Percentiles rank a stretch among this genome's conserved stretches.
phyloP scores from a whole-genome alignment of 202 grass and related monocot species.

The Panicum hallii region DNA sequence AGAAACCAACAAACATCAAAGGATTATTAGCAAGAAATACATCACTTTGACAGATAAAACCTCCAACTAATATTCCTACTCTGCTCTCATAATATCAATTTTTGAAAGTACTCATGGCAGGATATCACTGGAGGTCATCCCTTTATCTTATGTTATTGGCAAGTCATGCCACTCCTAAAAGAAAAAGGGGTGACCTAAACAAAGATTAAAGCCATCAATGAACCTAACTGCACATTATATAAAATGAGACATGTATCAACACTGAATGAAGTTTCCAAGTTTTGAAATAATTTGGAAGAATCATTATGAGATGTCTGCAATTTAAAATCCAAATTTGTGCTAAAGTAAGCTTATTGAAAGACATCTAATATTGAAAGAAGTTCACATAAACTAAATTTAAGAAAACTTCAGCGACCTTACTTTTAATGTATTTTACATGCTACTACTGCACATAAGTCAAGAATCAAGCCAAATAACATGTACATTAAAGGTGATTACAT shows the following conservation, averaged over 20 bases:
- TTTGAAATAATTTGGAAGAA: conserved; percentile 8
- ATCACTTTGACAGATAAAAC: conserved; percentile 21
- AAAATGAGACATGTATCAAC: conserved; percentile 1
- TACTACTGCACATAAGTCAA: neutral
- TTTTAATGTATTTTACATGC: neutral
- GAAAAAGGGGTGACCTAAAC: neutral
- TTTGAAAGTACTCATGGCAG: neutral
- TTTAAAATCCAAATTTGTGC: neutral
- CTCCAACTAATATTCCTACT: neutral
- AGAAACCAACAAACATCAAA: neutral
- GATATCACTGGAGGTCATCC: conserved; percentile 6
- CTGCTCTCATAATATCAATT: conserved; percentile 8
- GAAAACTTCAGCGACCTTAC: neutral
- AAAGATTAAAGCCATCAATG: neutral
- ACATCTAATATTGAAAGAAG: neutral
- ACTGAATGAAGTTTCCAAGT: neutral
- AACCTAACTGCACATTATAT: neutral
- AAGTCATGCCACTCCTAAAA: neutral
- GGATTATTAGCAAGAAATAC: conserved; percentile 6
- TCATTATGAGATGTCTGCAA: conserved; percentile 4
- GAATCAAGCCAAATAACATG: neutral
- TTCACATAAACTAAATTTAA: neutral
- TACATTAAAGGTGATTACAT: neutral
- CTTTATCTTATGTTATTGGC: neutral
- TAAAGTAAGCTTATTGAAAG: neutral